Evolutionary conservation across 306 rosid genomes (phyloP), one percentile per base, ranked within the genome.

Genomic region (Pachyrhizus erosus): DNA sequence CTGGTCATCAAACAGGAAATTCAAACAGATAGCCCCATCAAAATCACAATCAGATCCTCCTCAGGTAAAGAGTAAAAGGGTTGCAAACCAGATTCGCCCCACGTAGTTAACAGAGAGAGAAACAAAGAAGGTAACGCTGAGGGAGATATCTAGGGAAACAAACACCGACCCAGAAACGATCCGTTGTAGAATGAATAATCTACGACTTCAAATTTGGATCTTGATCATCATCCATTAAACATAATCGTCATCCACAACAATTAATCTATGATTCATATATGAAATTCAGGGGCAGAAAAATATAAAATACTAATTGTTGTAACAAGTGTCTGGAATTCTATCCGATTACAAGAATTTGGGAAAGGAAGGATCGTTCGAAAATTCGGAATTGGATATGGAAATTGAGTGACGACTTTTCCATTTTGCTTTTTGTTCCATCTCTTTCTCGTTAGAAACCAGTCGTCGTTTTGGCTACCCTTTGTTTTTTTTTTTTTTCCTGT

Each of bases 151-250:
- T 40, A 17, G 21, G 58, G 81, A 82, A 86, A 34, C 10, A 68
- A 83, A 48, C 61, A 62, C 64, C 79, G 77, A 77, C 89, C 87
- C 85, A 83, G 87, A 84, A 76, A 88, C 76, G 79, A 85, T 82
- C 23, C 52, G 45, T 64, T 20, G 43, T 48, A 42, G 83, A 86
- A 81, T 79, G 82, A 80, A 83, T 74, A 45, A 18, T 23, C 60
- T 34, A 23, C 0, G 14, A 46, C 77, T 82, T 87, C 84, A 88
- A 80, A 74, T 13, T 65, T 77, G 80, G 82, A 78, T 83, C 88
- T 45, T 70, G 80, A 73, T 78, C 79, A 73, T 78, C 84, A 23
- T 58, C 40, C 2, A 37, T 37, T 37, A 5, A 33, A 33, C 68
- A 20, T 24, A 66, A 46, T 67, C 73, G 39, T 27, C 64, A 45